Evolutionary conservation across 2,329 filamentous ascomycete genomes (phyloP), one percentile per base, ranked within the genome.

Genomic region (Teratosphaeria gauchensis): DNA sequence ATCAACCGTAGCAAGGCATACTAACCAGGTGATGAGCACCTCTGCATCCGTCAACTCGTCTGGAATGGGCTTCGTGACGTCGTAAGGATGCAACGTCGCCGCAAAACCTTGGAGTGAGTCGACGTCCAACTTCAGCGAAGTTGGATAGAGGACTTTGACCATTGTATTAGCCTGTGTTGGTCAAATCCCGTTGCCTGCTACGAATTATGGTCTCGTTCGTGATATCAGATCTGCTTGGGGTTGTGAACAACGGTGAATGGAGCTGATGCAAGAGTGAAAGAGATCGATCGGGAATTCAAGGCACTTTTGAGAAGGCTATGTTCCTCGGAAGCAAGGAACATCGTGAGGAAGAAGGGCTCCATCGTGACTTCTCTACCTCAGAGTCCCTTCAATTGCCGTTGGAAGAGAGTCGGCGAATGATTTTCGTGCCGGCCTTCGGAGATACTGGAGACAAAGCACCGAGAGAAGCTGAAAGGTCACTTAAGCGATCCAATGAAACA

Each of bases 61-160:
- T 11, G 84, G 82, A 62, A 87, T 81, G 19, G 75, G 70, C 56
- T 73, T 62, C 63, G 80, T 81, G 62, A 82, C 81, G 65, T 86
- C 80, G 75, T 87, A 87, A 16, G 81, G 69, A 65, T 82, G 76
- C n/a, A 86, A 77, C 2, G 76, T 71, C 53, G 82, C 78, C 54
- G 78, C 76, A 76, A 84, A 86, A 66, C 83, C 84, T 64, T 84
- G 73, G 60, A 86, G 77, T 67, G 73, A 76, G 61, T 77, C 62
- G 60, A 78, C 66, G 74, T 86, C 78, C 70, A 86, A 78, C 56
- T 74, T 75, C 62, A 86, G 77, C 2, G 83, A 85, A 58, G 82
- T 86, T 55, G 84, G 84, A 74, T 86, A 86, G 63, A 86, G 82
- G 64, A 87, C 81, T 75, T 87, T 87, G 82, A 83, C 83, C 56